A percentile compares a stretch with the other conserved stretches of the same genome.
Evolutionary conservation across 371 early-diverging fungal genomes (phyloP).

Genomic region (Basidiobolus meristosporus): DNA sequence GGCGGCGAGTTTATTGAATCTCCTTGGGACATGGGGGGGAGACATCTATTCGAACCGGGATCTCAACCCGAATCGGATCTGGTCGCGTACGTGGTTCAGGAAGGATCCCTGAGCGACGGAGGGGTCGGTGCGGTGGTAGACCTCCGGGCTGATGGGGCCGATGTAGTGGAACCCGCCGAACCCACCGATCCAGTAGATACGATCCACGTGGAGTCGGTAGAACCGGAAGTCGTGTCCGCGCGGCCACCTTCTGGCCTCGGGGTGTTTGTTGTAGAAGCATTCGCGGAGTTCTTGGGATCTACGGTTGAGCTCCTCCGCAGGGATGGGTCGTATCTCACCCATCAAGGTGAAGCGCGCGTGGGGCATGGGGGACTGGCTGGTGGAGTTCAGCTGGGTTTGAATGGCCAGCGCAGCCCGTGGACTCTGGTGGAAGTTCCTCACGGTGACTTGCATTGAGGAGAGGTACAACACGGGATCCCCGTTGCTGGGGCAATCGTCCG

Average conservation of each 20-base stretch:
- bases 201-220: slow-evolving; percentile 12
- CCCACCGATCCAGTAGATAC: slow-evolving; percentile 18
- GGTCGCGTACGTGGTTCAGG: too few species aligned
- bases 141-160: slow-evolving; percentile 12
- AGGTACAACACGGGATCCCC: slow-evolving; percentile 14
- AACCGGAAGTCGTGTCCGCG: slow-evolving; percentile 15
- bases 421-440: slow-evolving; percentile 8
- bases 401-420: slow-evolving; percentile 12
- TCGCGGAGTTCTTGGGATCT: slow-evolving; percentile 1
- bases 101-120: too few species aligned
- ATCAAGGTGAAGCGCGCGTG: slow-evolving; percentile 16
- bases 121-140: slow-evolving; percentile 6
- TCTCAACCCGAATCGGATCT: too few species aligned
- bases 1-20: too few species aligned
- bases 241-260: slow-evolving; percentile 14
- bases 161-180: slow-evolving; percentile 21
- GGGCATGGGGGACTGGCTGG: slow-evolving; percentile 9
- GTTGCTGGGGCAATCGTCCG: slow-evolving; percentile 6
- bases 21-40: too few species aligned
- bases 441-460: slow-evolving; percentile 8
- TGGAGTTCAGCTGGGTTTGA: slow-evolving; percentile 8
- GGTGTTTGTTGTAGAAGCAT: slow-evolving; percentile 10
- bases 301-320: slow-evolving; percentile 7
- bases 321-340: slow-evolving; percentile 10
- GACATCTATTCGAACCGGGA: too few species aligned